Conservation (phyloP, 306 rosid genomes). For the Crataegus laevigata region DNA sequence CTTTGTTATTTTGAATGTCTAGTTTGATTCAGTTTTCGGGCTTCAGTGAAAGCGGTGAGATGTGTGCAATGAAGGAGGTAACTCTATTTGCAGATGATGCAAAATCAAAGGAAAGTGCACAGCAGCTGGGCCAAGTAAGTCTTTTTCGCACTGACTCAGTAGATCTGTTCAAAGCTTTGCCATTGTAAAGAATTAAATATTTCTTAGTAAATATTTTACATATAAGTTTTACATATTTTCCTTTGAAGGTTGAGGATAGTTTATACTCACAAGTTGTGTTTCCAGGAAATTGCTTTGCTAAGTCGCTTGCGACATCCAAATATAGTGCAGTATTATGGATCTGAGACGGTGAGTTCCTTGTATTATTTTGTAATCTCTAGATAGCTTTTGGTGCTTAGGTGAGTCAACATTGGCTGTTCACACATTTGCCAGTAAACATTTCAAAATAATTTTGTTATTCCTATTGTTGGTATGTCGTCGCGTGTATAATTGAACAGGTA, state of each 20-base stretch:
- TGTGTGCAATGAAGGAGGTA: slow-evolving; percentile 99
- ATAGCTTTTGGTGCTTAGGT: not conserved
- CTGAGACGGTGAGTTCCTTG: slow-evolving; percentile 56
- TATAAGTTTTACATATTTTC: not conserved
- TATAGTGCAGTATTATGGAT: slow-evolving; percentile 87
- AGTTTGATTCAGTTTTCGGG: slow-evolving; percentile 23
- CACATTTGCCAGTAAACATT: not conserved
- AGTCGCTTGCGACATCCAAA: slow-evolving; percentile 89
- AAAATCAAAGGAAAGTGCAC: slow-evolving; percentile 81
- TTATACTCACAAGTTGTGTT: slow-evolving; percentile 4
- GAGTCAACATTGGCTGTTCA: not conserved
- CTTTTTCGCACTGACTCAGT: not conserved
- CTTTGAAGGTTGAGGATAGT: slow-evolving; percentile 14
- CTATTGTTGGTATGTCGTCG: not conserved
- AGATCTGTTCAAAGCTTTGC: not conserved
- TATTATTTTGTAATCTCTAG: slow-evolving; percentile 3
- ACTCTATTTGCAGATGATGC: slow-evolving; percentile 91
- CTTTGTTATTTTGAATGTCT: slow-evolving; percentile 13
- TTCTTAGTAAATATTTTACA: not conserved
- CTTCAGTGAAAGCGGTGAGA: slow-evolving; percentile 82
- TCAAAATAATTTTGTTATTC: not conserved
- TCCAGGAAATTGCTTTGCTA: slow-evolving; percentile 82
- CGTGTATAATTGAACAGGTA: slow-evolving; percentile 27
- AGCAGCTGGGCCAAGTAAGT: slow-evolving; percentile 80
- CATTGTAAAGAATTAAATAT: not conserved